Evolutionary conservation across 1,284 basidiomycete species (phyloP), one percentile per base, ranked within the genome.

Genomic region (Ganoderma sp.): DNA sequence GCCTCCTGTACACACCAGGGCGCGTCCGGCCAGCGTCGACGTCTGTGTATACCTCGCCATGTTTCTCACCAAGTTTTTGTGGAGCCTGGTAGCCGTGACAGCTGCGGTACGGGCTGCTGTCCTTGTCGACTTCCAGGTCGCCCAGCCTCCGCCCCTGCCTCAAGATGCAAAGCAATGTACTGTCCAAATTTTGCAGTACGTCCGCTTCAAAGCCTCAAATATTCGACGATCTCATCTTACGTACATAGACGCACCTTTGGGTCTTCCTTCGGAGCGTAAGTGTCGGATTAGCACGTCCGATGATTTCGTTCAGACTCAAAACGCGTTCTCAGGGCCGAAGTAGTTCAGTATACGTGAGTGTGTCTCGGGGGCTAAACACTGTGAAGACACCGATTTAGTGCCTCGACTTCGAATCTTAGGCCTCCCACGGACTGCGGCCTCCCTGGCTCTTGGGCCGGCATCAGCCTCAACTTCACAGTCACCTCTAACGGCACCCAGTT

Each of bases 401-500:
- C 6, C 0, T 34, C 14, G 25, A 3, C 9, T n/a, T 56, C 60
- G n/a, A 58, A 9, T 34, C 10, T 22, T 64, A 90, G 91, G 39
- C 92, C 92, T 50, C 91, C 91, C 0, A 87, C 86, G 12, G 85
- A 89, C 73, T 93, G 91, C 77, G 92, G 92, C n/a, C 75, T 82
- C 6, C 79, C 84, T 34, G 91, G 91, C 4, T 86, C 89, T 17
- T 93, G 92, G 92, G 86, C 89, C n/a, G 91, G 86, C 0, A 83
- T 93, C 56, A 90, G 86, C 19, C 80, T 92, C 54, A 92, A 93
- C 76, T 88, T 91, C 73, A 92, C 91, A 1, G 90, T 89, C n/a
- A 90, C 90, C 8, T 90, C 88, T 50, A 91, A 91, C 67, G 91
- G 91, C 56, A 92, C 90, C 10, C 92, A 93, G 76, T 94, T 87